phyloP scores from a whole-genome alignment of 345 rosid species.

The Lepidium africanum region DNA sequence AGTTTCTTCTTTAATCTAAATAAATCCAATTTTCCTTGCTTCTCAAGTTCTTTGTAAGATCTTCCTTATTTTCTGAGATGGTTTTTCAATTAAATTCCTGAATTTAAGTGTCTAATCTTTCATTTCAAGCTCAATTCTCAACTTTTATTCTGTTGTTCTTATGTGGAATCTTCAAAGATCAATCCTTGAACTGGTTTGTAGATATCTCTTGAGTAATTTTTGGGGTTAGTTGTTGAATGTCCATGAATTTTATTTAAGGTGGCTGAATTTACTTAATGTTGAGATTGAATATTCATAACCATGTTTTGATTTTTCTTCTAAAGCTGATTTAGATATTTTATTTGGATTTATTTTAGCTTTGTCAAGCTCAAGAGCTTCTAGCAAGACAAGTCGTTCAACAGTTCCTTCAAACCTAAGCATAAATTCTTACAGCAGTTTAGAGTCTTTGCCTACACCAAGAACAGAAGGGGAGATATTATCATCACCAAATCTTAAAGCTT shows the following conservation, averaged over 20 bases:
- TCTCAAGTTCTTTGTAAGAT: not conserved
- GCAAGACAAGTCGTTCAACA: slow-evolving; percentile 68
- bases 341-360: slow-evolving; percentile 15
- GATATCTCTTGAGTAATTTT: too few relatives aligned
- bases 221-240: too few relatives aligned
- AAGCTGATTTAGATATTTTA: not conserved
- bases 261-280: not conserved
- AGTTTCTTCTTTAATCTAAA: not conserved
- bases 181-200: too few relatives aligned
- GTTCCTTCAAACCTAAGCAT: slow-evolving; percentile 55
- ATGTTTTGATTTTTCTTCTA: not conserved
- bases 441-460: slow-evolving; percentile 67
- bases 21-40: not conserved
- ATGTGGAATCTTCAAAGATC: not conserved
- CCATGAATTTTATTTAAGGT: not conserved
- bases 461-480: slow-evolving; percentile 89
- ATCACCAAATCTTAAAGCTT: slow-evolving; percentile 83
- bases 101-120: not conserved
- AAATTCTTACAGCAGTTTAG: slow-evolving; percentile 52
- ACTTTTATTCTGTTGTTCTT: not conserved
- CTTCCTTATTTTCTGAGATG: not conserved
- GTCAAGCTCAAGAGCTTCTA: slow-evolving; percentile 53
- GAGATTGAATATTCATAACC: not conserved
- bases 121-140: not conserved
- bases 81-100: not conserved